Evolutionary conservation across 345 rosid species (phyloP).

Genomic region (Eutrema heterophyllum): DNA sequence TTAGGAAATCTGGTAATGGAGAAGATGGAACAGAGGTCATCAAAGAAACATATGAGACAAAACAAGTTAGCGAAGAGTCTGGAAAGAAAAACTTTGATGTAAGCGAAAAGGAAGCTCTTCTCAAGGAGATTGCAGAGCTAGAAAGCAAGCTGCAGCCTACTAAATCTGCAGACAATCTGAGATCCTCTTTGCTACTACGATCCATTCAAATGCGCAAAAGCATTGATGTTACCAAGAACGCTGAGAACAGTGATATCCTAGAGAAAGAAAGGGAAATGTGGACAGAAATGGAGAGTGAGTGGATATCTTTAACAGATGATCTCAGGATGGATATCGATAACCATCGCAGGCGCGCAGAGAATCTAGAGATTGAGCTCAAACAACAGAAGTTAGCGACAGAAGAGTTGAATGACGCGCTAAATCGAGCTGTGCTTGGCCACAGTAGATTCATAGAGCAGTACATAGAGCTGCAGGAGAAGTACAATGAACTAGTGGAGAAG

Average conservation of each 20-base stretch:
- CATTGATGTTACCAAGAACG: constrained; percentile 32
- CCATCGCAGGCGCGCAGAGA: constrained; percentile 64
- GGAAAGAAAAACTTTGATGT: constrained; percentile 32
- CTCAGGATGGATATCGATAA: constrained; percentile 75
- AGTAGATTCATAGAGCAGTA: constrained; percentile 94
- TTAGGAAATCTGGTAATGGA: constrained; percentile 11
- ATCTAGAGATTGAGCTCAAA: constrained; percentile 61
- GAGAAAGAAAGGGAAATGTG: constrained; percentile 76
- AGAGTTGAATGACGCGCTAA: constrained; percentile 82
- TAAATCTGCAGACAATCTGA: constrained; percentile 56
- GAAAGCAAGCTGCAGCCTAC: constrained; percentile 58
- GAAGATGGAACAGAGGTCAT: constrained; percentile 11
- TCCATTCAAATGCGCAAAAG: constrained; percentile 66
- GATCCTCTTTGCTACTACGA: constrained; percentile 65
- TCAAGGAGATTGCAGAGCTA: constrained; percentile 64
- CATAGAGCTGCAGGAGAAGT: constrained; percentile 74
- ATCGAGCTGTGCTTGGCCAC: constrained; percentile 79
- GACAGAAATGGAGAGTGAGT: constrained; percentile 96
- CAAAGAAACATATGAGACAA: constrained; percentile 37
- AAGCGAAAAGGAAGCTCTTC: constrained; percentile 73
- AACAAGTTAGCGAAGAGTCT: constrained; percentile 44
- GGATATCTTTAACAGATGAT: constrained; percentile 92
- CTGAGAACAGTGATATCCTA: constrained; percentile 47
- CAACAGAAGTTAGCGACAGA: constrained; percentile 58
- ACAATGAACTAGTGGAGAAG: constrained; percentile 61